These are phyloP conservation scores for Apiotrichum mycotoxinovorans DNA, from an alignment of 1,284 basidiomycete species.

Conservation along the genomic window DNA sequence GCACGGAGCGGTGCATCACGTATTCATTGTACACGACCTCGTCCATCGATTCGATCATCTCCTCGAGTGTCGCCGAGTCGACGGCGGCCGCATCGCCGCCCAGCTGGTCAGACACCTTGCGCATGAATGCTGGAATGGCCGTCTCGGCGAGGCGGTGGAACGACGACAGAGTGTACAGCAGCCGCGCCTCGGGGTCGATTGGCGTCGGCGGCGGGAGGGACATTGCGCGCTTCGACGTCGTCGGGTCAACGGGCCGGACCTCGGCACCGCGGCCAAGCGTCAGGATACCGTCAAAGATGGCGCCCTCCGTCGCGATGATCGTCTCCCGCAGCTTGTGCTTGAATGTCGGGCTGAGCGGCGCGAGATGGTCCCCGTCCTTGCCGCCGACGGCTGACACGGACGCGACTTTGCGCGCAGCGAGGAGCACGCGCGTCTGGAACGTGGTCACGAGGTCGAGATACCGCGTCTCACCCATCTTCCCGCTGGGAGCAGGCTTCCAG, in stretches of 20 bases:
- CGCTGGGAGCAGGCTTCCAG: slow-evolving; percentile 62
- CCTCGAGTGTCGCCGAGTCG: slow-evolving; percentile 68
- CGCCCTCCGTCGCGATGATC: slow-evolving; percentile 83
- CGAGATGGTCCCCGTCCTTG: slow-evolving; percentile 5
- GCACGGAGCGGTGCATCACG: slow-evolving; percentile 68
- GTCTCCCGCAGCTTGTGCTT: slow-evolving; percentile 71
- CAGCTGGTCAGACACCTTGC: slow-evolving; percentile 73
- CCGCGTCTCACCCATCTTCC: slow-evolving; percentile 49
- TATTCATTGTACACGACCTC: slow-evolving; percentile 82
- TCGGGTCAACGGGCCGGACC: not conserved
- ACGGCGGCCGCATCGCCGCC: slow-evolving; percentile 73
- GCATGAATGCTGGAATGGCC: slow-evolving; percentile 74
- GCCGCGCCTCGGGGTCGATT: slow-evolving; percentile 67
- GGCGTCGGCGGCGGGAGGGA: not conserved
- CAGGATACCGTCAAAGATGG: slow-evolving; percentile 84
- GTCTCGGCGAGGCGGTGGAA: slow-evolving; percentile 69
- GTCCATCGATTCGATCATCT: slow-evolving; percentile 67
- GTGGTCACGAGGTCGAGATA: slow-evolving; percentile 70
- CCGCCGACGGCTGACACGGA: not conserved
- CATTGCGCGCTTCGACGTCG: too few species aligned
- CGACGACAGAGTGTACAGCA: slow-evolving; percentile 87
- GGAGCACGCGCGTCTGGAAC: slow-evolving; percentile 79
- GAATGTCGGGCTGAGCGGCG: slow-evolving; percentile 39
- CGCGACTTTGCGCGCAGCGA: slow-evolving; percentile 59
- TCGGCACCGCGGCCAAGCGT: slow-evolving; percentile 57